Percentiles rank a stretch among this genome's conserved stretches.
phyloP scores from a whole-genome alignment of 1,139 yeast species.

The Candida gigantensis region DNA sequence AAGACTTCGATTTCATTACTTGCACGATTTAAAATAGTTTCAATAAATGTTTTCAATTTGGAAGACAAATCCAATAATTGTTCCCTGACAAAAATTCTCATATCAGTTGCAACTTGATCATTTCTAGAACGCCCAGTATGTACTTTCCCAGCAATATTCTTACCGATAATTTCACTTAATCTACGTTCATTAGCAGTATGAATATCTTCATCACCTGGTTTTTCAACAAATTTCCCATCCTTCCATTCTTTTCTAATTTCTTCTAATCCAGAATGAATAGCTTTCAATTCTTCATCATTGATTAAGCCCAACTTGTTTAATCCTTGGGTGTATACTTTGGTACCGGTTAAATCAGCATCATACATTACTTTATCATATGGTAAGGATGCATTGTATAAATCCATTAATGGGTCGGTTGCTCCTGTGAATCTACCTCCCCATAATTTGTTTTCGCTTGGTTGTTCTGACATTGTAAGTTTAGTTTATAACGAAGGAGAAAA shows the following conservation, averaged over 20 bases:
- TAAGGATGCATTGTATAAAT: slow-evolving; percentile 90
- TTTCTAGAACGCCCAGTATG: slow-evolving; percentile 98
- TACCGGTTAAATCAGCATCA: slow-evolving; percentile 90
- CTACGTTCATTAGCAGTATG: slow-evolving; percentile 99
- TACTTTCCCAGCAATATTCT: slow-evolving; percentile 91
- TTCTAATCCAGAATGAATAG: slow-evolving; percentile 81
- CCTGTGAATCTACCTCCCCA: slow-evolving; percentile 99
- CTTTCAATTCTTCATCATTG: slow-evolving; percentile 65
- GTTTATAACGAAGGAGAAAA: not conserved
- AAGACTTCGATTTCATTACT: slow-evolving; percentile 81
- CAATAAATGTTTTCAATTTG: slow-evolving; percentile 61
- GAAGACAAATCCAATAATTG: slow-evolving; percentile 61
- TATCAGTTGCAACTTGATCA: slow-evolving; percentile 98
- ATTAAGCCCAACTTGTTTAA: slow-evolving; percentile 75
- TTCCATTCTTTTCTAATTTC: slow-evolving; percentile 81
- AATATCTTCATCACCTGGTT: slow-evolving; percentile 94
- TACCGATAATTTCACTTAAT: slow-evolving; percentile 92
- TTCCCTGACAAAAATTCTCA: slow-evolving; percentile 91
- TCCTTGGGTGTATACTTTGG: slow-evolving; percentile 90
- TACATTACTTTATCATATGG: slow-evolving; percentile 96
- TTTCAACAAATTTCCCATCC: slow-evolving; percentile 69
- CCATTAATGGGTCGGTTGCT: slow-evolving; percentile 96
- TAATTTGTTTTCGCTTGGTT: slow-evolving; percentile 61
- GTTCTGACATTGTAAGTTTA: slow-evolving; percentile 21
- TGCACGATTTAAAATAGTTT: slow-evolving; percentile 72